A percentile compares a stretch with the other conserved stretches of the same genome.
Evolutionary conservation across 495 filamentous ascomycete species (phyloP).

Genomic region (Penicillium bovifimosum): DNA sequence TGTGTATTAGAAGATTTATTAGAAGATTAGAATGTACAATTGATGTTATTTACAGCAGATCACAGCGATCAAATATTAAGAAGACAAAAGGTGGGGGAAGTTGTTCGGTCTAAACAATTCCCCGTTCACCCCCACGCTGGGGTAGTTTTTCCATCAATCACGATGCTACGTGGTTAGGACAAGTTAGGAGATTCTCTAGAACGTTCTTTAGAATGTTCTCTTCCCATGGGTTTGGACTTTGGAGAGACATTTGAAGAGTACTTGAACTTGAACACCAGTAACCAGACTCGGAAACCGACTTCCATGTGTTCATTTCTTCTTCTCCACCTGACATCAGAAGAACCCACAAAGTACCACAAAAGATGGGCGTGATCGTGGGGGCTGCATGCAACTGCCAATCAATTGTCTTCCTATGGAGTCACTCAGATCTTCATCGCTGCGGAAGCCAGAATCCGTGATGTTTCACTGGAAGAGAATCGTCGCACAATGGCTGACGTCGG

Average conservation of each 20-base stretch:
- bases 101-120: constrained; percentile 6
- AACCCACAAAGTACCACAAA: constrained; percentile 6
- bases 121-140: constrained; percentile 12
- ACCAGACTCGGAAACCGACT: constrained; percentile 36
- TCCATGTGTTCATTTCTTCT: constrained; percentile 12
- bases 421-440: constrained; percentile 3
- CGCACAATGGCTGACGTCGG: constrained; percentile 10
- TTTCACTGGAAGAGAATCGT: constrained; percentile 8
- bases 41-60: constrained; percentile 4
- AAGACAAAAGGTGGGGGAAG: constrained; percentile 9
- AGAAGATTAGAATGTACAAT: background rate
- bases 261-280: too few relatives aligned
- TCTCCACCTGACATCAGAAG: constrained; percentile 21
- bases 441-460: constrained; percentile 29
- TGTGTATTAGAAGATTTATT: too few relatives aligned
- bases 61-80: background rate
- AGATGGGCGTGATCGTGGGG: background rate
- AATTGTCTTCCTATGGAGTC: background rate
- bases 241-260: too few relatives aligned
- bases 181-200: too few relatives aligned
- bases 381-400: background rate
- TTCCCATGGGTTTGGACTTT: background rate
- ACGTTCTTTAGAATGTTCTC: background rate
- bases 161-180: background rate
- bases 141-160: constrained; percentile 27